Conservation (phyloP, 2,329 filamentous ascomycete genomes). For the Phialophora chinensis region DNA sequence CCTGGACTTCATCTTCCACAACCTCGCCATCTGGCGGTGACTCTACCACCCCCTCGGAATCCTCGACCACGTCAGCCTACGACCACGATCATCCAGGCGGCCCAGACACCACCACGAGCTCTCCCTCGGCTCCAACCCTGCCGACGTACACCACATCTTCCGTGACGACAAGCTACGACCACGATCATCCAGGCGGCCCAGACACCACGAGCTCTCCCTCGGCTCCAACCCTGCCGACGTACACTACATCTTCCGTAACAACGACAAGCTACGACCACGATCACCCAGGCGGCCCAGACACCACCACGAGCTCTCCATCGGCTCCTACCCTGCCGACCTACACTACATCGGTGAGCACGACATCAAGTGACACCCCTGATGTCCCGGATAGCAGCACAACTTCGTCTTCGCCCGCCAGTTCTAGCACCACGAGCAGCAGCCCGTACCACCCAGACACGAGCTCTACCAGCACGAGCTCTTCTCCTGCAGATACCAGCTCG, state of each 20-base stretch:
- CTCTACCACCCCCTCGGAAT: not conserved
- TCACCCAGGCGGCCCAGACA: not conserved
- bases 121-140: not conserved
- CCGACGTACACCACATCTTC: not conserved
- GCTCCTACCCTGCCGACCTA: slow-evolving; percentile 1
- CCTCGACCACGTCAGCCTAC: not conserved
- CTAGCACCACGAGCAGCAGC: not conserved
- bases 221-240: slow-evolving; percentile 1
- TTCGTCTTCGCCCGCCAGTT: not conserved
- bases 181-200: not conserved
- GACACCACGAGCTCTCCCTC: not conserved
- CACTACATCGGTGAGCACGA: not conserved
- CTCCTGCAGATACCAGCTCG: not conserved
- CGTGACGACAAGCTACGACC: no score
- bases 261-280: no score
- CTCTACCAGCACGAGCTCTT: not conserved
- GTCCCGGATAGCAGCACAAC: not conserved
- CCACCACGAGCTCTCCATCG: not conserved
- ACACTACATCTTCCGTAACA: not conserved
- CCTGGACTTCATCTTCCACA: slow-evolving; percentile 1
- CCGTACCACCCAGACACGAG: not conserved
- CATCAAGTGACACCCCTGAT: not conserved
- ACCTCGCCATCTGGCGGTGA: no score
- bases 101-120: not conserved
- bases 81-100: not conserved